Conservation (phyloP, 2,329 filamentous ascomycete genomes). For the Talaromyces verruculosus region DNA sequence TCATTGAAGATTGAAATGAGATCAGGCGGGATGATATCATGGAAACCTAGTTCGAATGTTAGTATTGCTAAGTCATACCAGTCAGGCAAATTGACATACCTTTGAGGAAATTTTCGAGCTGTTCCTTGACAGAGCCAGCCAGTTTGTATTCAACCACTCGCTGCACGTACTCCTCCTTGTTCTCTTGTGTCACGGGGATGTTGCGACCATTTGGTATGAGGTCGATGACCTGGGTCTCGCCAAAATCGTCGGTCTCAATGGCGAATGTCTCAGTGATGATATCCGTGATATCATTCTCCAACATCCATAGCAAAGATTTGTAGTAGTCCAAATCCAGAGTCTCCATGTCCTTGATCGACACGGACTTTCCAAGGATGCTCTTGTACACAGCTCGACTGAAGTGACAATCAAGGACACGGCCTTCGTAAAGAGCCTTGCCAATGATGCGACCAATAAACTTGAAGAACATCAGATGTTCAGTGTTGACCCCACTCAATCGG, state of each 20-base stretch:
- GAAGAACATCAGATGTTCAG: constrained; percentile 96
- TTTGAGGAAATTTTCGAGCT: constrained; percentile 88
- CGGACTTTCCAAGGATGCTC: constrained; percentile 88
- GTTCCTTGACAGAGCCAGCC: constrained; percentile 85
- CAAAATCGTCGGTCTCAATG: constrained; percentile 90
- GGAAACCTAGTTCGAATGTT: constrained; percentile 66
- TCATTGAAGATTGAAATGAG: constrained; percentile 98
- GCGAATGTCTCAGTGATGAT: constrained; percentile 97
- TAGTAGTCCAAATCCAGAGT: constrained; percentile 98
- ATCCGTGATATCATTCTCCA: constrained; percentile 97
- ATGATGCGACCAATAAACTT: constrained; percentile 99
- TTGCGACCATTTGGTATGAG: constrained; percentile 84
- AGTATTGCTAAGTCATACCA: constrained; percentile 26
- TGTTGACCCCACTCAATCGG: constrained; percentile 87
- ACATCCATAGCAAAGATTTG: constrained; percentile 97
- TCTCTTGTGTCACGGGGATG: constrained; percentile 92
- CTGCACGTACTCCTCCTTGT: constrained; percentile 97
- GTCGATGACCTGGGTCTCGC: constrained; percentile 82
- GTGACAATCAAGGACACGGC: constrained; percentile 93
- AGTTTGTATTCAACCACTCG: constrained; percentile 92
- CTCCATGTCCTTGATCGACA: constrained; percentile 99
- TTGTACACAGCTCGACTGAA: constrained; percentile 99
- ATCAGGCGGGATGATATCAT: constrained; percentile 94
- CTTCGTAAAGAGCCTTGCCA: constrained; percentile 95
- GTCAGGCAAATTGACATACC: constrained; percentile 52